Evolutionary conservation across 1,139 yeast genomes (phyloP).

Genomic region (Groenewaldozyma auringiensis): DNA sequence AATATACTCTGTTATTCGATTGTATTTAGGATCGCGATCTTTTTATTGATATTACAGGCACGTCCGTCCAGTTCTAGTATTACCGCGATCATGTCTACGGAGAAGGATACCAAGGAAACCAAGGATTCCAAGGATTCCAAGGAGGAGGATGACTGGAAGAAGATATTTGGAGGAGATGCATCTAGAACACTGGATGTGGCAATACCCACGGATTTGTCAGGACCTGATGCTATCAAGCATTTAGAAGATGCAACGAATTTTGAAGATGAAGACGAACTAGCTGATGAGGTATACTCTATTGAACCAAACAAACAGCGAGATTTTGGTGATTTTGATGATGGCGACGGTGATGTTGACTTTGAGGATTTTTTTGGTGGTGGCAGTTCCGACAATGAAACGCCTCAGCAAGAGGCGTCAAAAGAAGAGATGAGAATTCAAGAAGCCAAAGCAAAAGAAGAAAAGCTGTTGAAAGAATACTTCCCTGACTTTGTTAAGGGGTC

Average conservation of each 20-base stretch:
- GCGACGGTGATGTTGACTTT: not conserved
- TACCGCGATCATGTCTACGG: too few species aligned
- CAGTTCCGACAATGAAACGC: not conserved
- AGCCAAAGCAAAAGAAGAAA: conserved; percentile 19
- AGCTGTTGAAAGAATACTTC: conserved; percentile 37
- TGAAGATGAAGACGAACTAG: conserved; percentile 90
- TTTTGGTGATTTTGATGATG: not conserved
- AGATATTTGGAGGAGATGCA: conserved; percentile 15
- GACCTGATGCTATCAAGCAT: conserved; percentile 44
- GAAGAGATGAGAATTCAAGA: conserved; percentile 4
- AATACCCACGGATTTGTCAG: conserved; percentile 25
- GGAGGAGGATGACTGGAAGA: conserved; percentile 24
- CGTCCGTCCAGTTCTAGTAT: too few species aligned
- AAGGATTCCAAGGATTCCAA: conserved; percentile 6
- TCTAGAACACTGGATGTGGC: conserved; percentile 17
- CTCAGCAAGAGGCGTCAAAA: conserved; percentile 3
- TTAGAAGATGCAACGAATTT: conserved; percentile 94
- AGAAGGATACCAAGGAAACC: too few species aligned
- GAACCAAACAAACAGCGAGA: conserved; percentile 30
- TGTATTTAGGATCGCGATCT: too few species aligned
- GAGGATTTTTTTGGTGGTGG: not conserved
- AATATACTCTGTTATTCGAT: too few species aligned
- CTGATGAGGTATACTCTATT: conserved; percentile 65
- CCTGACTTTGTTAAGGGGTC: conserved; percentile 55
- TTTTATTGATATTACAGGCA: too few species aligned